Base-by-base conservation (phyloP, 352 stramenopile genomes). In the Saprolegnia parasitica region DNA sequence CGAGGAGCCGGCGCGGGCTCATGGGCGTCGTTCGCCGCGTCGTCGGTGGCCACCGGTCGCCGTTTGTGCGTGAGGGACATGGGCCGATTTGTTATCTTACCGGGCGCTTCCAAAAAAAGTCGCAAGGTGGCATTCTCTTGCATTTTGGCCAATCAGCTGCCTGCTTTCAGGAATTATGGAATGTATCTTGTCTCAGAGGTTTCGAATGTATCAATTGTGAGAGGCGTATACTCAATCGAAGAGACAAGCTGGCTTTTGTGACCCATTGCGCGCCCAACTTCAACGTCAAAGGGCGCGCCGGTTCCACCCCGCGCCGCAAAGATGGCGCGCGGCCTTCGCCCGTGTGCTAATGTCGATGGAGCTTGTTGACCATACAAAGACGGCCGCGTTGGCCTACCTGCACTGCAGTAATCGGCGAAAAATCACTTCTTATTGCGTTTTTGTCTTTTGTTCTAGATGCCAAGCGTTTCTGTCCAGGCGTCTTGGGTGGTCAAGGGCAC, bases 341-440 rank as follows among this genome's bases (percentile, higher is more conserved):
- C 5, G 29, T 35, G 29, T 35, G 29, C 29, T 49, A 49, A 49
- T 49, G 42, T 49, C 42, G 42, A 49, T 15, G 11, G 24, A 42
- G 52, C 52, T 13, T 60, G 52, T 60, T 40, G 52, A 60, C 35
- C 24, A 60, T 16, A 60, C 52, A 60, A 13, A 60, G 52, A 60
- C 35, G 52, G n/a, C 24, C n/a, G 24, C 24, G 24, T 55, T 55
- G 47, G 47, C 2, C n/a, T 55, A 2, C 2, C 24, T 2, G 5
- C 2, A 55, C 24, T 55, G 24, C 5, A 55, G 2, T 2, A 55
- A 55, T 55, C 8, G 52, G 11, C 35, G 52, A 60, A 24, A 42
- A 35, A 35, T 35, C 29, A 35, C 29, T 35, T 35, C 29, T 35
- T 35, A 35, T 35, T 35, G 29, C 29, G 29, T 35, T 35, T 35